These are phyloP conservation scores for Solanum habrochaites DNA, from an alignment of 257 asterid species.

Conservation along the genomic window DNA sequence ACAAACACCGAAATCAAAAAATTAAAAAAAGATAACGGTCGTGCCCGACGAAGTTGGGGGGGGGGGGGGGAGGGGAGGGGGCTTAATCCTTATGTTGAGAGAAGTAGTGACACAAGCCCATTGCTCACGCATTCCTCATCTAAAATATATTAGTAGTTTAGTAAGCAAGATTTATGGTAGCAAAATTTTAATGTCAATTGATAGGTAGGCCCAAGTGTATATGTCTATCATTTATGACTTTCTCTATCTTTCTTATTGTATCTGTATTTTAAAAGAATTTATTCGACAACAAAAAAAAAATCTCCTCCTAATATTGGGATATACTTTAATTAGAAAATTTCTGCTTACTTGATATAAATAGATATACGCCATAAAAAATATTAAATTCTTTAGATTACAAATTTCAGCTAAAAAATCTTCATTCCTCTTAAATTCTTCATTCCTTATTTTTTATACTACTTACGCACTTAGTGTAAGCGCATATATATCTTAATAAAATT, in stretches of 20 bases:
- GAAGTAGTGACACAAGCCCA: not conserved
- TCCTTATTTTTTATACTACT: no score
- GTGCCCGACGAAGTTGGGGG: no score
- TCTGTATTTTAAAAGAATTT: no score
- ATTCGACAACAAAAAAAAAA: no score
- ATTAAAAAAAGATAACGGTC: no score
- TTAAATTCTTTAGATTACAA: not conserved
- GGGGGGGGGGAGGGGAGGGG: not conserved
- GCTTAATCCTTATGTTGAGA: not conserved
- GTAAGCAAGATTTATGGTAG: not conserved
- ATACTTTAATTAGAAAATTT: not conserved
- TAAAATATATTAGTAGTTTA: not conserved
- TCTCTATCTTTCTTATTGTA: no score
- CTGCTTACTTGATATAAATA: rapidly evolving
- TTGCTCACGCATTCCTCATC: not conserved
- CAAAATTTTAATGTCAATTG: not conserved
- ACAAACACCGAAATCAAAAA: no score
- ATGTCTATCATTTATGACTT: not conserved
- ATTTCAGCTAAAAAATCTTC: not conserved
- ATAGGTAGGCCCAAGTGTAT: not conserved
- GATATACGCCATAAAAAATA: not conserved
- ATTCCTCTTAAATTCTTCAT: not conserved
- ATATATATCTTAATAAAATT: no score
- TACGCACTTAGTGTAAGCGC: not conserved
- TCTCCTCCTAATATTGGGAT: not conserved